Base-by-base conservation (phyloP, 2,329 filamentous ascomycete species). In the Colletotrichum sublineola region DNA sequence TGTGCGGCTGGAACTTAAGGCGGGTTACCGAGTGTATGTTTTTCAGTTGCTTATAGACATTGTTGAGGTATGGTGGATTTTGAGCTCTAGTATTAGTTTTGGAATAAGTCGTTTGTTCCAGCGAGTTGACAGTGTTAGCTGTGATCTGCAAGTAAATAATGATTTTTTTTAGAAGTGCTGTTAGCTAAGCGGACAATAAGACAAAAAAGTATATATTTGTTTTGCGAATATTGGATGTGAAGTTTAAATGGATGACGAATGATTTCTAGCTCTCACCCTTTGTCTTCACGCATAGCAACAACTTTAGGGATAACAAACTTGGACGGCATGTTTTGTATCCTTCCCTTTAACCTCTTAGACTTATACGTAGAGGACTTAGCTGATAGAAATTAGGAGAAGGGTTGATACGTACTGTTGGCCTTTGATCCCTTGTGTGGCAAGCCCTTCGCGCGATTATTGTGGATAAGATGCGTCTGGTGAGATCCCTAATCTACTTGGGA, bases 271-370 rank as follows among this genome's bases (percentile, higher is more conserved):
- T 20, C 14, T 56, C 24, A 40, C 38, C 58, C 57, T 20, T 46
- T 20, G 48, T 63, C 66, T 68, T 62, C 66, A 57, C 33, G 66
- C 57, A 68, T 58, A 40, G 50, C 66, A 48, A 68, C 20, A 36
- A 68, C 57, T 29, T 63, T 3, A n/a, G 20, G 15, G n/a, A 31
- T 50, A n/a, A 20, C 3, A 4, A 68, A 68, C 20, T 44, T n/a
- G 44, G 65, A 11, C 56, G 46, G 38, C 65, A 42, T 67, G 46
- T 55, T 24, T 11, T 29, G 29, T 8, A 2, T 8, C 33, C 1
- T n/a, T 36, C 15, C 38, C 36, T 12, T 44, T 8, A 46, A 14
- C 38, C 24, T 44, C n/a, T 24, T 29, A 36, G 46, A 24, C 24
- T 36, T 42, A 24, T 4, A 46, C 40, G 29, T 29, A 36, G 46